Evolutionary conservation across 129 eudicot species (phyloP).

Genomic region (Flaveria robusta): DNA sequence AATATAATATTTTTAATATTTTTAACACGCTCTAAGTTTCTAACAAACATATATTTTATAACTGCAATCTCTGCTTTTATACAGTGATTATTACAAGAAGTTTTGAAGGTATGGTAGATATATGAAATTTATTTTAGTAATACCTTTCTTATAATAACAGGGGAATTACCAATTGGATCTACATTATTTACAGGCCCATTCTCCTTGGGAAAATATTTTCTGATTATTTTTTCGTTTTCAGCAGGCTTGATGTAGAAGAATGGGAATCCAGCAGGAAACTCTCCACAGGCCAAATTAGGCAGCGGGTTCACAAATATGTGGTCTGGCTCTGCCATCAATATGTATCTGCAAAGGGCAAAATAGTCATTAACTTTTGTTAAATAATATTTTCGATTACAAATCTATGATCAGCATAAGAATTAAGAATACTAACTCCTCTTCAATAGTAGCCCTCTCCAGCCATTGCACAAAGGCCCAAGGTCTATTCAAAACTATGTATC

Average conservation of each 20-base stretch:
- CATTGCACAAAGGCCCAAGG: constrained; percentile 90
- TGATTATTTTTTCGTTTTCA: constrained; percentile 53
- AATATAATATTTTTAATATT: background rate
- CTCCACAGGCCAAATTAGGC: constrained; percentile 67
- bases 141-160: constrained; percentile 72
- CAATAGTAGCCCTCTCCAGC: constrained; percentile 62
- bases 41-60: background rate
- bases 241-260: constrained; percentile 73
- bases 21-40: background rate
- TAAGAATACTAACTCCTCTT: constrained; percentile 60
- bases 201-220: constrained; percentile 60
- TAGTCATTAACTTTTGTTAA: constrained; percentile 13
- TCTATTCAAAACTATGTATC: constrained; percentile 70
- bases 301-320: constrained; percentile 66
- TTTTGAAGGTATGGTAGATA: background rate
- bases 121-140: background rate
- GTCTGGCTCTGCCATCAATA: constrained; percentile 82
- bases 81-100: constrained; percentile 9
- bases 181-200: constrained; percentile 63
- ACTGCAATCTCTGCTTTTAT: background rate
- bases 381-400: background rate
- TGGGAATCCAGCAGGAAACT: constrained; percentile 62
- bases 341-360: constrained; percentile 48
- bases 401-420: background rate
- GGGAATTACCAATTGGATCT: constrained; percentile 80